phyloP scores from a whole-genome alignment of 2,329 filamentous ascomycete genomes.

The Penicillium vulpinum region DNA sequence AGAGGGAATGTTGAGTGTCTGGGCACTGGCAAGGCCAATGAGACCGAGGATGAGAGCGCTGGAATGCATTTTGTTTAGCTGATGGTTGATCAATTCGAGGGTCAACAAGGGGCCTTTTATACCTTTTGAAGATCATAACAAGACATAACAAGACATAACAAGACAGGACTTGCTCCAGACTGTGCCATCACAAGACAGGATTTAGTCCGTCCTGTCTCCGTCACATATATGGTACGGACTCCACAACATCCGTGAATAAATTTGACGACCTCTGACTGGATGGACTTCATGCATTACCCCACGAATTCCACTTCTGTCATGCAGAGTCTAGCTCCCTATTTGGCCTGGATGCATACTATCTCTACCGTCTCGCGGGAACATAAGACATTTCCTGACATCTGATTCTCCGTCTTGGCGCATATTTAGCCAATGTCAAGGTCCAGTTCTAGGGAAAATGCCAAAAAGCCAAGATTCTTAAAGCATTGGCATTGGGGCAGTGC shows the following conservation, averaged over 20 bases:
- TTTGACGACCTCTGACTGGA: constrained; percentile 1
- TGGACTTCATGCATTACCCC: neutral
- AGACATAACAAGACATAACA: neutral
- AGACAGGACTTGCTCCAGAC: neutral
- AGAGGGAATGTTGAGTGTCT: constrained; percentile 8
- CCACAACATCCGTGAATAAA: constrained; percentile 4
- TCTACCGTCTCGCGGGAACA: neutral
- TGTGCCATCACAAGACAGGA: neutral
- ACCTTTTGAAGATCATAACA: constrained; percentile 1
- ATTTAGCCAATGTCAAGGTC: neutral
- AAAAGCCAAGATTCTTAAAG: constrained; percentile 2
- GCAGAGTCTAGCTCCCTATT: neutral
- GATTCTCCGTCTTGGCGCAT: constrained; percentile 3
- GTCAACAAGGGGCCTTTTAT: neutral
- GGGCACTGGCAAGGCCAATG: constrained; percentile 10
- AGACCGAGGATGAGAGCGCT: constrained; percentile 7
- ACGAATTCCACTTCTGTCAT: neutral
- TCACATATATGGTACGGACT: neutral
- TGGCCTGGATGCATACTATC: neutral
- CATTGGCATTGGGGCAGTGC: constrained; percentile 8
- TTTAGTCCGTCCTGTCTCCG: neutral
- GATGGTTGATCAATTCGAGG: constrained; percentile 1
- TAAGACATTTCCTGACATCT: constrained; percentile 9
- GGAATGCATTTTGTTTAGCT: constrained; percentile 6
- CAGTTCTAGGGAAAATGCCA: neutral